These are phyloP conservation scores for Tricladium varicosporioides DNA, from an alignment of 2,329 filamentous ascomycete species.

Conservation along the genomic window DNA sequence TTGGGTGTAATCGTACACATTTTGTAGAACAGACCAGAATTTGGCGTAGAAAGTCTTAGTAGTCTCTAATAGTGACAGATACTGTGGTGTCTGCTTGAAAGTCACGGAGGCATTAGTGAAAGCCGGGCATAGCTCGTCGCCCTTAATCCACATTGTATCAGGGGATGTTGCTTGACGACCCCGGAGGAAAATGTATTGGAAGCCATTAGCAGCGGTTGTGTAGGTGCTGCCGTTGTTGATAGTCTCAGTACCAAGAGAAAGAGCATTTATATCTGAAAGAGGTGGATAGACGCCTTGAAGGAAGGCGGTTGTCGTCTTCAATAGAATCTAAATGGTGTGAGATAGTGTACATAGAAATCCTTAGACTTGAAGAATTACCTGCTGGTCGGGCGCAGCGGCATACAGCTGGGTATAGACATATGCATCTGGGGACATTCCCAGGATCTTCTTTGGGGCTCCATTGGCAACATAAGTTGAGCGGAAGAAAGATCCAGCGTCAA, in stretches of 20 bases:
- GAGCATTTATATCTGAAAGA: conserved; percentile 54
- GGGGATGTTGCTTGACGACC: conserved; percentile 40
- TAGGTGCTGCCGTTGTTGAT: conserved; percentile 68
- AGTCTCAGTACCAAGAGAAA: conserved; percentile 48
- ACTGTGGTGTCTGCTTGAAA: conserved; percentile 20
- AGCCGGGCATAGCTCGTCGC: conserved; percentile 27
- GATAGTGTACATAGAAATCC: neutral
- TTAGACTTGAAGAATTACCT: neutral
- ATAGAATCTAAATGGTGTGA: conserved; percentile 54
- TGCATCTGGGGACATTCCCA: conserved; percentile 60
- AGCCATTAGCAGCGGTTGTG: conserved; percentile 68
- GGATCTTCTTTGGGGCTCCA: conserved; percentile 55
- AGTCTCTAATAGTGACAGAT: conserved; percentile 15
- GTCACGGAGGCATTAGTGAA: conserved; percentile 10
- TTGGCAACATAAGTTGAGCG: conserved; percentile 68
- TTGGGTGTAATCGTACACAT: conserved; percentile 20
- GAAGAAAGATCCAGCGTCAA: conserved; percentile 69
- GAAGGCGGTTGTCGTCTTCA: conserved; percentile 75
- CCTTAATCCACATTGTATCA: conserved; percentile 33
- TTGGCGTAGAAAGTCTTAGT: conserved; percentile 29
- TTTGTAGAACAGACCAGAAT: conserved; percentile 24
- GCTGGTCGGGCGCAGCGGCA: conserved; percentile 50
- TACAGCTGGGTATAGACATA: conserved; percentile 62
- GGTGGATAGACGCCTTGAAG: conserved; percentile 86
- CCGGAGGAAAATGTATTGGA: conserved; percentile 76